phyloP scores from a whole-genome alignment of 2,329 filamentous ascomycete genomes.

The Trichoderma simmonsii region DNA sequence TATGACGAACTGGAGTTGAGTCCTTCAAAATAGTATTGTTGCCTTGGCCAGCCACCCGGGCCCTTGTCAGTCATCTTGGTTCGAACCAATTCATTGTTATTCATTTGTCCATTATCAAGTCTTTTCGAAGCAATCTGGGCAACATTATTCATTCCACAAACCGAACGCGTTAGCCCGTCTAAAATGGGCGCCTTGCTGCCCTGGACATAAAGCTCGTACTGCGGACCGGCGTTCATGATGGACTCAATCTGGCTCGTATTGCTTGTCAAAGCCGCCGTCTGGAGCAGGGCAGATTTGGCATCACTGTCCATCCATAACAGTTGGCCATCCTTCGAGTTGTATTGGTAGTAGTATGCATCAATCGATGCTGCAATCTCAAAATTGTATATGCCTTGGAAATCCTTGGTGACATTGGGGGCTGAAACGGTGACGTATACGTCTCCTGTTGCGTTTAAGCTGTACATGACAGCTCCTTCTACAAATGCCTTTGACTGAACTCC shows the following conservation, averaged over 20 bases:
- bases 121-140: conserved; percentile 59
- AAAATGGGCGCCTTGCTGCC: conserved; percentile 58
- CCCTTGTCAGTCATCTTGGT: conserved; percentile 69
- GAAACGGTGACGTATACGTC: conserved; percentile 75
- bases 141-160: conserved; percentile 70
- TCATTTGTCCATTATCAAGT: conserved; percentile 45
- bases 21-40: conserved; percentile 81
- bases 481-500: conserved; percentile 45
- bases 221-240: conserved; percentile 49
- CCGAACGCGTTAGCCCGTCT: conserved; percentile 72
- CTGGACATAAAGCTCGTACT: conserved; percentile 76
- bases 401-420: conserved; percentile 61
- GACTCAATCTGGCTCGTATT: conserved; percentile 54
- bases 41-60: conserved; percentile 66
- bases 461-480: conserved; percentile 66
- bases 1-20: conserved; percentile 73
- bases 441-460: conserved; percentile 57
- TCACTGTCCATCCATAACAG: conserved; percentile 85
- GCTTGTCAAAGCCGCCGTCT: conserved; percentile 69
- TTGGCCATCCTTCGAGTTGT: conserved; percentile 44
- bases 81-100: conserved; percentile 46
- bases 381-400: conserved; percentile 66
- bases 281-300: conserved; percentile 70
- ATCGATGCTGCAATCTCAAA: conserved; percentile 80
- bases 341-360: conserved; percentile 72